These are phyloP conservation scores for Phylloporus sp. DNA, from an alignment of 768 basidiomycete species.

Conservation along the genomic window DNA sequence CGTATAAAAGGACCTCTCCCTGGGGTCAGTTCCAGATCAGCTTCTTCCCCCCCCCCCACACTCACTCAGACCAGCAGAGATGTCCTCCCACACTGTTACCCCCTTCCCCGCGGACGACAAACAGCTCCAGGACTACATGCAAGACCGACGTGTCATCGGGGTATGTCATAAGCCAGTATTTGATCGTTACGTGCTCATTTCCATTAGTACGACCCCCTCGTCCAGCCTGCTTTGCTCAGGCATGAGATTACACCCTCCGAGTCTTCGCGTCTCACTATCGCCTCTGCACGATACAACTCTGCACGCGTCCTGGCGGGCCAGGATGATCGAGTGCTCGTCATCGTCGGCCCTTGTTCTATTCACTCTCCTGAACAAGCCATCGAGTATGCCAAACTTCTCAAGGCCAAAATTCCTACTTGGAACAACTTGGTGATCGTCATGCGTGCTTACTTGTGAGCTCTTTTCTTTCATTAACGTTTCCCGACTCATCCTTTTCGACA, in stretches of 20 bases:
- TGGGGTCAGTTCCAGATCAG: not conserved
- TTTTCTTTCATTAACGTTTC: slow-evolving; percentile 3
- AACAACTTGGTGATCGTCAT: slow-evolving; percentile 87
- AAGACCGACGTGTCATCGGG: slow-evolving; percentile 76
- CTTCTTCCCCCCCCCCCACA: slow-evolving; percentile 1
- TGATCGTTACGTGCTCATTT: slow-evolving; percentile 6
- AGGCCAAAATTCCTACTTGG: slow-evolving; percentile 60
- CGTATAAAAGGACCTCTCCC: slow-evolving; percentile 30
- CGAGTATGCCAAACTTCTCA: slow-evolving; percentile 74
- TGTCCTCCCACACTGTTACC: slow-evolving; percentile 44
- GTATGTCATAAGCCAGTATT: slow-evolving; percentile 39
- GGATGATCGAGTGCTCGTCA: slow-evolving; percentile 82
- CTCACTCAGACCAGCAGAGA: not conserved
- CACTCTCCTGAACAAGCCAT: slow-evolving; percentile 85
- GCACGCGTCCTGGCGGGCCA: slow-evolving; percentile 79
- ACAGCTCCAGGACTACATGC: slow-evolving; percentile 68
- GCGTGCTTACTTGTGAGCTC: slow-evolving; percentile 94
- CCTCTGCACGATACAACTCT: slow-evolving; percentile 71
- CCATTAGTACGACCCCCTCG: slow-evolving; percentile 86
- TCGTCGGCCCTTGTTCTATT: slow-evolving; percentile 96
- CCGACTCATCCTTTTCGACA: slow-evolving; percentile 35
- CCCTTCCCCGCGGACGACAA: slow-evolving; percentile 64
- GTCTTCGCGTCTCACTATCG: slow-evolving; percentile 70
- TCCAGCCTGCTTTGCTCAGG: slow-evolving; percentile 86
- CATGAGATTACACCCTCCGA: slow-evolving; percentile 75